Percentiles rank a stretch among this genome's conserved stretches.
Evolutionary conservation across 345 rosid species (phyloP).

Genomic region (Anacardium occidentale): DNA sequence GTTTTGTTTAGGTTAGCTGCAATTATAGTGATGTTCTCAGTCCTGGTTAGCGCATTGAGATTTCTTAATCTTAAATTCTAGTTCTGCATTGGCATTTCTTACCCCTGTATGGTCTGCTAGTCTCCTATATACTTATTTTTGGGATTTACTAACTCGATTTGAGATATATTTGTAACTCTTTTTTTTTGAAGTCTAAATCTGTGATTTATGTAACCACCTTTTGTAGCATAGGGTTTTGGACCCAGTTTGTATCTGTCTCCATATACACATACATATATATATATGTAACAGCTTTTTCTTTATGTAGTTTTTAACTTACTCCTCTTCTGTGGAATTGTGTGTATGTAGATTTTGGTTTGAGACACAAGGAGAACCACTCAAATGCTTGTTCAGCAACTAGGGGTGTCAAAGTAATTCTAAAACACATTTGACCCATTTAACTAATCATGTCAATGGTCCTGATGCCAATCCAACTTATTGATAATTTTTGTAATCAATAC

Average conservation of each 20-base stretch:
- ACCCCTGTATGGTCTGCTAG: not conserved
- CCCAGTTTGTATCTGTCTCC: not conserved
- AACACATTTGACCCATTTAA: no score
- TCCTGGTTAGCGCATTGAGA: slow-evolving; percentile 32
- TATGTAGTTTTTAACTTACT: not conserved
- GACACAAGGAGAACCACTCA: no score
- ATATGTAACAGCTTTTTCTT: not conserved
- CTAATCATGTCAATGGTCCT: no score
- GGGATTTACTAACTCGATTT: not conserved
- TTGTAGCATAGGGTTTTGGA: not conserved
- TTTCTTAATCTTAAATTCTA: slow-evolving; percentile 5
- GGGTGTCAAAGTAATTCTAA: no score
- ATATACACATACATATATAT: not conserved
- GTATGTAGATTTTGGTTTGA: no score
- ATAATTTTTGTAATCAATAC: no score
- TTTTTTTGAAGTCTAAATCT: not conserved
- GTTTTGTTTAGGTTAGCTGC: slow-evolving; percentile 40
- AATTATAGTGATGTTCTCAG: slow-evolving; percentile 38
- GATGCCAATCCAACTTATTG: no score
- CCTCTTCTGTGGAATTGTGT: not conserved
- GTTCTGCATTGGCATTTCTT: slow-evolving; percentile 3
- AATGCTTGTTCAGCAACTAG: no score
- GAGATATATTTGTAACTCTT: not conserved
- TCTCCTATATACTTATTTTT: not conserved
- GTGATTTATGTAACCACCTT: not conserved